phyloP scores from a whole-genome alignment of 2,329 filamentous ascomycete genomes.

The Niveomyces coronatus region DNA sequence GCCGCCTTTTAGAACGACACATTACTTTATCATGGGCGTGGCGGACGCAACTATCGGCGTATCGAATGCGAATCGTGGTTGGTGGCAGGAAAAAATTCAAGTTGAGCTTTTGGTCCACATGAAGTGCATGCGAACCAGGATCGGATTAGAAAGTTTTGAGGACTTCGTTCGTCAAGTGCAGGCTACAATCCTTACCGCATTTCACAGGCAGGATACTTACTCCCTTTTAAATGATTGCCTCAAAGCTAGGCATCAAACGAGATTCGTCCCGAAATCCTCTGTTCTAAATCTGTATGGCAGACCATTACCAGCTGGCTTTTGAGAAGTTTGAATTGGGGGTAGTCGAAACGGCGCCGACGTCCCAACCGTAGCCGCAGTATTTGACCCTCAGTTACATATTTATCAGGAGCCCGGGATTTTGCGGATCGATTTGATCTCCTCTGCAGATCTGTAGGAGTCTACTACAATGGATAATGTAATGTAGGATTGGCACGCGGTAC shows the following conservation, averaged over 20 bases:
- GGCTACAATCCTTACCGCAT: conserved; percentile 4
- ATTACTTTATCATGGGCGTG: conserved; percentile 7
- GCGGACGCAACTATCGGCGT: conserved; percentile 7
- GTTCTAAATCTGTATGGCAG: conserved; percentile 13
- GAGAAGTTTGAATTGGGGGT: conserved; percentile 9
- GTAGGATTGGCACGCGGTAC: too few relatives aligned
- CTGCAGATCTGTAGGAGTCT: too few relatives aligned
- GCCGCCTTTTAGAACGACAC: conserved; percentile 8
- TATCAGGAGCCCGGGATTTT: background rate
- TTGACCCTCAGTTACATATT: background rate
- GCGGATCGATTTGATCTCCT: background rate
- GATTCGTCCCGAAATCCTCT: conserved; percentile 12
- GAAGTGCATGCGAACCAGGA: conserved; percentile 5
- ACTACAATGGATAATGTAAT: too few relatives aligned
- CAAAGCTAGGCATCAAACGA: conserved; percentile 5
- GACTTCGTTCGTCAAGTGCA: conserved; percentile 13
- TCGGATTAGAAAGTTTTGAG: conserved; percentile 13
- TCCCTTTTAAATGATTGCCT: conserved; percentile 15
- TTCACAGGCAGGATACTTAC: conserved; percentile 16
- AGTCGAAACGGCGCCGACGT: conserved; percentile 7
- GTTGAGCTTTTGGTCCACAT: conserved; percentile 8
- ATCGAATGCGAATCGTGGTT: conserved; percentile 3
- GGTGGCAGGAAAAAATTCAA: background rate
- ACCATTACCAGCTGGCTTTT: conserved; percentile 12
- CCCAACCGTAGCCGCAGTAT: background rate